Percentiles rank a stretch among this genome's conserved stretches.
These are phyloP conservation scores for Mimosa bimucronata DNA, from an alignment of 306 rosid species.

Conservation along the genomic window DNA sequence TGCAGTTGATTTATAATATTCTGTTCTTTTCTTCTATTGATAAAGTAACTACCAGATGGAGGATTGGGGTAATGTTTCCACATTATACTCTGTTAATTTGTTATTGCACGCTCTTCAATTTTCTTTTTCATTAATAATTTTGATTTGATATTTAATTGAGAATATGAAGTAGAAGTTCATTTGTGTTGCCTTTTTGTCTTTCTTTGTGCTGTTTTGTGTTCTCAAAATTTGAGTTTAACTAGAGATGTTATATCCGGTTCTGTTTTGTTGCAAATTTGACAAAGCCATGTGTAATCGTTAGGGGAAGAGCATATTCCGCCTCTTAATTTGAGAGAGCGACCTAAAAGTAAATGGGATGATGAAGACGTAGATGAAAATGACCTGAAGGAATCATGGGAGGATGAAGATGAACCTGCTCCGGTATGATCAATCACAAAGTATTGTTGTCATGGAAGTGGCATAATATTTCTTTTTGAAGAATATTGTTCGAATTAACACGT, in stretches of 20 bases:
- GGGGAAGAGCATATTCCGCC: conserved; percentile 51
- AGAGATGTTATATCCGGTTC: background rate
- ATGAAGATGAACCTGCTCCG: conserved; percentile 78
- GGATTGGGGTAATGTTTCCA: conserved; percentile 21
- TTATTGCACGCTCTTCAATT: background rate
- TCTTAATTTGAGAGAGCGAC: conserved; percentile 52
- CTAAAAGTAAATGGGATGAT: conserved; percentile 82
- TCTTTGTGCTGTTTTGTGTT: background rate
- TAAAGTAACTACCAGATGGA: background rate
- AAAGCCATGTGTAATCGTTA: conserved; percentile 20
- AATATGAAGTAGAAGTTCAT: background rate
- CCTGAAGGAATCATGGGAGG: conserved; percentile 96
- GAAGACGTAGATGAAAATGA: conserved; percentile 88
- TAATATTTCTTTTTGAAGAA: too few species aligned
- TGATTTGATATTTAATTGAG: background rate
- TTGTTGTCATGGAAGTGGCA: too few species aligned
- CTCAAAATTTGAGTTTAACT: background rate
- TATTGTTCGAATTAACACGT: background rate
- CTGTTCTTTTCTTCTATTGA: background rate
- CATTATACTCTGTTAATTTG: background rate
- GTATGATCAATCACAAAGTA: conserved; percentile 49
- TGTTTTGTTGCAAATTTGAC: background rate
- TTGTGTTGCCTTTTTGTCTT: background rate
- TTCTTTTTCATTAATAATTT: background rate
- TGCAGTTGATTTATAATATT: too few species aligned